Conservation (phyloP, 2,329 filamentous ascomycete species). For the Chalara sp. region DNA sequence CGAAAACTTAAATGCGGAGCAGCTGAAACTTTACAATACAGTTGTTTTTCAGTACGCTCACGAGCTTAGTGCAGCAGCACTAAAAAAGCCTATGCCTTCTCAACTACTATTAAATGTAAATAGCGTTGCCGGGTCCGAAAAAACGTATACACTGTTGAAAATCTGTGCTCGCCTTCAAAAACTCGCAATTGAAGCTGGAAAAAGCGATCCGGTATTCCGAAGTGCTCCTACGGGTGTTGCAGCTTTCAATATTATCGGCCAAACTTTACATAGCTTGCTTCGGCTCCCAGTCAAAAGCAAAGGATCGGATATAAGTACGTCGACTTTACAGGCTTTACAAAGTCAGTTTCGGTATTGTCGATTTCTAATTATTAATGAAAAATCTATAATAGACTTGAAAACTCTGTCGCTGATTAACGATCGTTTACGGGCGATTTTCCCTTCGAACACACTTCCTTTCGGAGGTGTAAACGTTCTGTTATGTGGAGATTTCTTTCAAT, state of each 20-base stretch:
- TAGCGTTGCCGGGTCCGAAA: conserved; percentile 3
- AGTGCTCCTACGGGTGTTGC: conserved; percentile 6
- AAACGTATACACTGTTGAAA: conserved; percentile 5
- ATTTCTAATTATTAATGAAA: conserved; percentile 6
- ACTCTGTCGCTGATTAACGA: conserved; percentile 5
- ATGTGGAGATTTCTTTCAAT: conserved; percentile 10
- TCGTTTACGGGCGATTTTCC: background rate
- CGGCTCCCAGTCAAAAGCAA: conserved; percentile 2
- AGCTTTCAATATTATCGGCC: conserved; percentile 3
- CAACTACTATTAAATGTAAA: conserved; percentile 6
- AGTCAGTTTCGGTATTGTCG: background rate
- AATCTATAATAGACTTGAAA: conserved; percentile 5
- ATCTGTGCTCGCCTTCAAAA: conserved; percentile 4
- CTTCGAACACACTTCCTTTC: conserved; percentile 20
- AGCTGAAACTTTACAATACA: conserved; percentile 6
- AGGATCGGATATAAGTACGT: background rate
- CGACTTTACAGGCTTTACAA: conserved; percentile 5
- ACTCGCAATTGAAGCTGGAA: background rate
- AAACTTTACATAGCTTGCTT: conserved; percentile 3
- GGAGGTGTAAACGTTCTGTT: conserved; percentile 6
- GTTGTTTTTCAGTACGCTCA: conserved; percentile 2
- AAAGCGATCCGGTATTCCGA: conserved; percentile 2
- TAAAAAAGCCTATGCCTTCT: background rate
- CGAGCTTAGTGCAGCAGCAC: conserved; percentile 1
- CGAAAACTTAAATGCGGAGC: conserved; percentile 1